Conservation (phyloP, 23 red algal species). For the Chondrus crispus region DNA sequence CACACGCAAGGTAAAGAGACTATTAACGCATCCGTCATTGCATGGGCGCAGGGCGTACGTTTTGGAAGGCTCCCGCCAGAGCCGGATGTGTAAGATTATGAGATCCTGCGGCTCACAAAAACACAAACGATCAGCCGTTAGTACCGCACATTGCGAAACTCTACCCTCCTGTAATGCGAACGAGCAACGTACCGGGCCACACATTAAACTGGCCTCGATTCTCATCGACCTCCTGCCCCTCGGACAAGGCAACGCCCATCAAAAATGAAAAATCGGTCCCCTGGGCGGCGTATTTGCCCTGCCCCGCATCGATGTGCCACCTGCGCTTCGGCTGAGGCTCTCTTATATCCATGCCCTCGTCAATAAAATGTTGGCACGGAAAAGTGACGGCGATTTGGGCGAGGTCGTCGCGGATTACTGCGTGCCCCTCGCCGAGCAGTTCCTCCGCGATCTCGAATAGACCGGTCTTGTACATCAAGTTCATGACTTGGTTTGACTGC, state of each 20-base stretch:
- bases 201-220: constrained; percentile 45
- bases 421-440: neutral
- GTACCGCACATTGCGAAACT: too few species aligned
- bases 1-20: neutral
- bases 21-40: neutral
- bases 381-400: constrained; percentile 24
- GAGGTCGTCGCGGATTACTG: neutral
- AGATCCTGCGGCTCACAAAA: too few species aligned
- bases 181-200: constrained; percentile 25
- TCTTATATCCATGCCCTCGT: neutral
- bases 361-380: neutral
- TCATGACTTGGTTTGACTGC: too few species aligned
- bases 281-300: neutral
- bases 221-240: constrained; percentile 32
- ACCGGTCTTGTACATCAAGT: too few species aligned
- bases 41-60: neutral
- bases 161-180: too few species aligned
- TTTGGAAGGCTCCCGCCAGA: neutral
- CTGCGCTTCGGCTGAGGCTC: constrained; percentile 5
- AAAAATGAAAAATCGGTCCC: constrained; percentile 7
- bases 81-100: neutral
- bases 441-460: constrained; percentile 20
- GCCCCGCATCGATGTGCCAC: constrained; percentile 40
- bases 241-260: constrained; percentile 27
- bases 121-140: too few species aligned